Evolutionary conservation across 371 early-diverging fungal species (phyloP), one percentile per base, ranked within the genome.

Genomic region (Mortierella sp.): DNA sequence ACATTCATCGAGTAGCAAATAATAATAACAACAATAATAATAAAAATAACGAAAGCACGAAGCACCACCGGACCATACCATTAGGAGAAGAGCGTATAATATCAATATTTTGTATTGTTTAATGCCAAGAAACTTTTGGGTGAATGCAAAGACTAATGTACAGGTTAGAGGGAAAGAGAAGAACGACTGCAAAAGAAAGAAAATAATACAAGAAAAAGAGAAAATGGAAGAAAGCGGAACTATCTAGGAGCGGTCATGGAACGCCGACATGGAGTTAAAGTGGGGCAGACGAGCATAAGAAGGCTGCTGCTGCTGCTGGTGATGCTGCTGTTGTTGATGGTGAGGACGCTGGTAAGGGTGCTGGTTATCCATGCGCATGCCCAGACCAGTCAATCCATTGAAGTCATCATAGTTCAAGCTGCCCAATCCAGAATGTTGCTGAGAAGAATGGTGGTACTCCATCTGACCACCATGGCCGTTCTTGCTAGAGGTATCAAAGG

Each of bases 221-320:
- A 63, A 38, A 38, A 34, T 24, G 42, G 24, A 19, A 38, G 42
- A 38, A 38, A 5, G 42, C 5, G 42, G 5, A 38, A 38, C 42
- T 38, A 19, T 68, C 65, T 73, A 72, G 19, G 72, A 63, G 34
- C 80, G 80, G 42, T 63, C 73, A 38, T 80, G 76, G 55, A 80
- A 76, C 24, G 76, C 55, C 1, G 80, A 50, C 76, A 80, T 72
- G 63, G 80, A 3, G 73, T 76, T 76, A 42, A 76, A n/a, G 44
- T 80, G 80, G 19, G 80, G 76, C 65, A 80, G 58, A 14, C 80
- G 71, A 5, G 76, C 58, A 45, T 80, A 80, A 2, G 74, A 31
- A 8, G 52, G 72, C 26, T 72, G 73, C 28, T 73, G 73, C 34
- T 63, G 80, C 2, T 80, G 75, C 24, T 70, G 75, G 10, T 63